phyloP scores from a whole-genome alignment of 257 asterid genomes.

The Solanum dulcamara region DNA sequence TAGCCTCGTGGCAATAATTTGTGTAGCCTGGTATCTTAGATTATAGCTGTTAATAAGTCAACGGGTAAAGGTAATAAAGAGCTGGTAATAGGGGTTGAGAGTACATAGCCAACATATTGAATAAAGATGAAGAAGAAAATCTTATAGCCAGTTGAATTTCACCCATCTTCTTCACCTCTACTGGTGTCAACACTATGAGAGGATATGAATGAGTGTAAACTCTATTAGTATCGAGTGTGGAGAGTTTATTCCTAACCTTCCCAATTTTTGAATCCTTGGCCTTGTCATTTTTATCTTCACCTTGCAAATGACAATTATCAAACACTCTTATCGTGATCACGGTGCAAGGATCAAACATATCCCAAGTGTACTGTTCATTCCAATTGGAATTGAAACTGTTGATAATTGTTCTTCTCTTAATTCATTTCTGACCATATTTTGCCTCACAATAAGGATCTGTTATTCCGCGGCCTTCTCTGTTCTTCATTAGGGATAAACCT shows the following conservation, averaged over 20 bases:
- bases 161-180: constrained; percentile 73
- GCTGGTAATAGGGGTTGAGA: constrained; percentile 45
- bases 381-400: constrained; percentile 58
- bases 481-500: constrained; percentile 60
- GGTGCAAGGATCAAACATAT: constrained; percentile 80
- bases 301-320: constrained; percentile 64
- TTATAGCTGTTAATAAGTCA: too few species aligned
- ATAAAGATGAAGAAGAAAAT: constrained; percentile 50
- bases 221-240: constrained; percentile 58
- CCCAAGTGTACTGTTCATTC: constrained; percentile 97
- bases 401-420: constrained; percentile 60
- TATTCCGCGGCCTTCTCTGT: constrained; percentile 37
- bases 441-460: constrained; percentile 93
- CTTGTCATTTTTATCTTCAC: constrained; percentile 27
- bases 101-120: constrained; percentile 43
- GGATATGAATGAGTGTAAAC: constrained; percentile 69
- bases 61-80: too few species aligned
- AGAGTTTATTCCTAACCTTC: constrained; percentile 64
- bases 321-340: constrained; percentile 68
- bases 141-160: constrained; percentile 76
- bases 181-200: constrained; percentile 40
- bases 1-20: too few species aligned
- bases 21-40: too few species aligned
- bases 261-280: constrained; percentile 59
- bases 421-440: constrained; percentile 93